Conservation (phyloP, 441 rosid species). For the Erodium chrysanthum region DNA sequence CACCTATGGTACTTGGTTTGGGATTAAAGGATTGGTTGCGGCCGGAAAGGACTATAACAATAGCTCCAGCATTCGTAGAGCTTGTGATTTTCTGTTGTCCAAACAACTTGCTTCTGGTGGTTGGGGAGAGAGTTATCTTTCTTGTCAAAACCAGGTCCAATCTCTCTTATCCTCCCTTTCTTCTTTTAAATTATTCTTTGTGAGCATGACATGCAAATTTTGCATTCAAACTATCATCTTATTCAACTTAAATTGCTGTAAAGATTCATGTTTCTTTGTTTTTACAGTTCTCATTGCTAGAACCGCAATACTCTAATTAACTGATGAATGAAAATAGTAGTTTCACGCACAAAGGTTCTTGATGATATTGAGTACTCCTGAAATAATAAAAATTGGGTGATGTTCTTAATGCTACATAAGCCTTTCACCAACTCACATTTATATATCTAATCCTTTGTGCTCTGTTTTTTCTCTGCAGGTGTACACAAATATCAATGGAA, state of each 20-base stretch:
- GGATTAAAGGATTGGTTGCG: constrained; percentile 17
- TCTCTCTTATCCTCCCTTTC: neutral
- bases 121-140: constrained; percentile 96
- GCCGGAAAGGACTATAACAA: constrained; percentile 15
- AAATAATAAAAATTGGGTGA: neutral
- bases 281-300: neutral
- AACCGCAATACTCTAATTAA: neutral
- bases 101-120: constrained; percentile 49
- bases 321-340: neutral
- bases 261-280: neutral
- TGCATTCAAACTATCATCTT: neutral
- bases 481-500: constrained; percentile 47
- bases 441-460: neutral
- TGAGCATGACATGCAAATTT: neutral
- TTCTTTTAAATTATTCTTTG: neutral
- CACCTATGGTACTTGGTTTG: constrained; percentile 16
- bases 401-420: neutral
- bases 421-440: neutral
- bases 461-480: constrained; percentile 18
- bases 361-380: neutral
- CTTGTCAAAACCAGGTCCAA: constrained; percentile 67
- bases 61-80: constrained; percentile 16
- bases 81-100: constrained; percentile 15
- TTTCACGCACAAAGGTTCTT: neutral
- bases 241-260: no score